Percentiles rank a stretch among this genome's conserved stretches.
Evolutionary conservation across 1,284 basidiomycete genomes (phyloP).

Genomic region (Anthracocystis walkeri): DNA sequence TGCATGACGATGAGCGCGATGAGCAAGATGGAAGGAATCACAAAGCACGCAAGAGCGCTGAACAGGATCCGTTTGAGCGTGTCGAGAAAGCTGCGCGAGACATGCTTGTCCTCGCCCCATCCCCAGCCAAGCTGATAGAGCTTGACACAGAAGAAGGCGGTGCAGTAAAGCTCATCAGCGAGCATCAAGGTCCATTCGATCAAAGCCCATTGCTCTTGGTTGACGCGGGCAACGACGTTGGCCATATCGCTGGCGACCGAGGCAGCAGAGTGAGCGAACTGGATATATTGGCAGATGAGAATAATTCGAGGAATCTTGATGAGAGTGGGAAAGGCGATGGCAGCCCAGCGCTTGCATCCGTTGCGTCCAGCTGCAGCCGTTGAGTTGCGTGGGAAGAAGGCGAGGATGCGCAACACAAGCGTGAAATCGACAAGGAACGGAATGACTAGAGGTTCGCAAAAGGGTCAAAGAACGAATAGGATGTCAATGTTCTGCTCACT

Average conservation of each 20-base stretch:
- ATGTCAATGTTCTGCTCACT: background rate
- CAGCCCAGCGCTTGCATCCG: conserved; percentile 19
- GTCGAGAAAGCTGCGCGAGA: conserved; percentile 24
- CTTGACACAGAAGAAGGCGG: conserved; percentile 25
- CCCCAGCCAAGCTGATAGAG: conserved; percentile 41
- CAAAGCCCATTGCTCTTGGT: conserved; percentile 25
- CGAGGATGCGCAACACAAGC: conserved; percentile 27
- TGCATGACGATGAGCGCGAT: conserved; percentile 36
- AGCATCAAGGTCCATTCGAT: conserved; percentile 40
- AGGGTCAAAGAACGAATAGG: background rate
- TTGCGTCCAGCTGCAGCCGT: conserved; percentile 9
- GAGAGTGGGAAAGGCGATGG: conserved; percentile 24
- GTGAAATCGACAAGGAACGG: conserved; percentile 37
- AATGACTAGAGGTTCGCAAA: conserved; percentile 13
- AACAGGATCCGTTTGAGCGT: conserved; percentile 25
- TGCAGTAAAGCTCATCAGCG: conserved; percentile 36
- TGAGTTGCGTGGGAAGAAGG: conserved; percentile 28
- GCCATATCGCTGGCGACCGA: conserved; percentile 15
- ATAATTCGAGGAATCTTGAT: conserved; percentile 72
- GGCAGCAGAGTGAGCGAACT: conserved; percentile 10
- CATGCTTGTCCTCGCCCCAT: conserved; percentile 36
- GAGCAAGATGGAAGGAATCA: conserved; percentile 28
- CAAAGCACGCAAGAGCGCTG: conserved; percentile 32
- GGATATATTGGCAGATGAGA: conserved; percentile 29
- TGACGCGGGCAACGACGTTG: conserved; percentile 19